Evolutionary conservation across 345 rosid genomes (phyloP).

Genomic region (Eucalyptus virginea): DNA sequence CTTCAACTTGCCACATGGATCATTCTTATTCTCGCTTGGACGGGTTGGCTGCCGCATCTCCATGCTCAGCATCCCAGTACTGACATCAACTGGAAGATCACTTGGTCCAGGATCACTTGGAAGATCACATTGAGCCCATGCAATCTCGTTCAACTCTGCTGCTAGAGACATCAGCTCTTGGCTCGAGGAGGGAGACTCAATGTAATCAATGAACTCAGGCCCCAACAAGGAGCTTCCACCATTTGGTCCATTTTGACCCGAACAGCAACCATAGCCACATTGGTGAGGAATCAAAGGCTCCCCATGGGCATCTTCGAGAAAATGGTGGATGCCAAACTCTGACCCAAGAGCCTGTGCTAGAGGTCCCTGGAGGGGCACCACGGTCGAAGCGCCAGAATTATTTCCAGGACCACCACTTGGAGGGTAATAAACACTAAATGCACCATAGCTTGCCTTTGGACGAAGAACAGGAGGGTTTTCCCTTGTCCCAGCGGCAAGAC

Average conservation of each 20-base stretch:
- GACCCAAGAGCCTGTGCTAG: constrained; percentile 43
- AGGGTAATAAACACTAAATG: constrained; percentile 55
- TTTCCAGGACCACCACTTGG: constrained; percentile 5
- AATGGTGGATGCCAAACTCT: constrained; percentile 24
- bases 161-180: constrained; percentile 70
- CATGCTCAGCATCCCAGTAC: background rate
- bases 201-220: constrained; percentile 75
- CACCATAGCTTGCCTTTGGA: constrained; percentile 60
- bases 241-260: constrained; percentile 8
- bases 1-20: background rate
- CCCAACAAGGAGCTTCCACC: constrained; percentile 44
- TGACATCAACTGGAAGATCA: background rate
- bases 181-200: constrained; percentile 49
- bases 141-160: constrained; percentile 74
- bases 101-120: background rate
- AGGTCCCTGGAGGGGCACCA: constrained; percentile 42
- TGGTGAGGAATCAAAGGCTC: constrained; percentile 48
- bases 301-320: constrained; percentile 35
- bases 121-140: constrained; percentile 72
- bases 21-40: constrained; percentile 12
- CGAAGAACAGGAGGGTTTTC: constrained; percentile 13
- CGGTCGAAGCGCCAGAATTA: constrained; percentile 11
- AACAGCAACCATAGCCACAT: constrained; percentile 79
- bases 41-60: background rate
- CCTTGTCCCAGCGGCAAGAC: constrained; percentile 3